Evolutionary conservation across 228 moss, liverwort and hornwort species (phyloP).

Genomic region (Sphagnum magellanicum): DNA sequence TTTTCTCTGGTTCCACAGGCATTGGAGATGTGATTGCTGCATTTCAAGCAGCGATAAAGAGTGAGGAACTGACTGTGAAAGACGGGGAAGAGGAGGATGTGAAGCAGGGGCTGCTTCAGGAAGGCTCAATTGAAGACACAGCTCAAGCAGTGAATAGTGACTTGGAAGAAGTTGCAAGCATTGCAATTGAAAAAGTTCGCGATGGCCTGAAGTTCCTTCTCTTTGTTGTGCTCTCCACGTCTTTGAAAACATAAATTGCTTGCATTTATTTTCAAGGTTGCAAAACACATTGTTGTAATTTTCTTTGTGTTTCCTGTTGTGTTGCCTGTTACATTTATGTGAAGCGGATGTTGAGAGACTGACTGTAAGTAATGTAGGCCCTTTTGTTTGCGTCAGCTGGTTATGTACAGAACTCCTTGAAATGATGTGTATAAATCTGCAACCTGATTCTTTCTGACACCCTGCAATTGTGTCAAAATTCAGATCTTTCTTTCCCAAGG

Average conservation of each 20-base stretch:
- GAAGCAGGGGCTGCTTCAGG: slow-evolving; percentile 69
- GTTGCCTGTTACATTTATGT: too few species aligned
- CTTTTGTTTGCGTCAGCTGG: too few species aligned
- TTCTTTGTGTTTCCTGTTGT: too few species aligned
- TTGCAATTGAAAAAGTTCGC: slow-evolving; percentile 85
- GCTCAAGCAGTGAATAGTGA: slow-evolving; percentile 69
- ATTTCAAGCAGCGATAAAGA: slow-evolving; percentile 79
- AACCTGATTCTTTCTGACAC: too few species aligned
- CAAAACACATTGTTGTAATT: too few species aligned
- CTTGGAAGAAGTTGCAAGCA: slow-evolving; percentile 74
- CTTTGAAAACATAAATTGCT: slow-evolving; percentile 41
- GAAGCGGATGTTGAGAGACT: too few species aligned
- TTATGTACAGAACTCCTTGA: too few species aligned
- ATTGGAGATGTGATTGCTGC: slow-evolving; percentile 84
- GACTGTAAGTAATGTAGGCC: too few species aligned
- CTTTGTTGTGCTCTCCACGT: slow-evolving; percentile 83
- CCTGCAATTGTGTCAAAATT: too few species aligned
- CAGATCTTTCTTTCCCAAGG: too few species aligned
- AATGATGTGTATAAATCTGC: too few species aligned
- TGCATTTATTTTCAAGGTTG: neutral
- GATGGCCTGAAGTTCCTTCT: slow-evolving; percentile 84
- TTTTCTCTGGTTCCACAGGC: neutral
- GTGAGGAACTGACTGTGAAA: slow-evolving; percentile 42
- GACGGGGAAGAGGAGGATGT: slow-evolving; percentile 59
- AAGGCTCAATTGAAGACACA: slow-evolving; percentile 72